Evolutionary conservation across 331 rosid species (phyloP).

Genomic region (Quercus tomentella): DNA sequence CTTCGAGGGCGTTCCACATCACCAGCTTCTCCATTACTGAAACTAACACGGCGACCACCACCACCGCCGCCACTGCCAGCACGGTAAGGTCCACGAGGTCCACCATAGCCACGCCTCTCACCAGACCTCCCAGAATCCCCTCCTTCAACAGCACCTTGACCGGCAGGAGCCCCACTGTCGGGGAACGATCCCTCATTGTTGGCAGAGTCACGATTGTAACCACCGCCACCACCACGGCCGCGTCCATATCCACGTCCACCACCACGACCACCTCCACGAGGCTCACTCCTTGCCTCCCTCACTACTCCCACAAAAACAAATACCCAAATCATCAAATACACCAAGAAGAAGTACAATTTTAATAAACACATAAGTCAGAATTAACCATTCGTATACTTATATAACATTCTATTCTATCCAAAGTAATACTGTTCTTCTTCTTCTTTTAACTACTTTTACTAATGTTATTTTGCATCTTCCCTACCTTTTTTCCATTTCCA

Average conservation of each 20-base stretch:
- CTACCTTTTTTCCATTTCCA: too few relatives aligned
- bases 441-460: too few relatives aligned
- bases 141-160: slow-evolving; percentile 54
- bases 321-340: neutral
- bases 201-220: slow-evolving; percentile 44
- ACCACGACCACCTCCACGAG: slow-evolving; percentile 62
- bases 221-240: slow-evolving; percentile 46
- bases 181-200: slow-evolving; percentile 44
- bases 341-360: neutral
- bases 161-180: slow-evolving; percentile 32
- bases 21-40: slow-evolving; percentile 64
- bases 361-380: neutral
- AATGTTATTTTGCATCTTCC: too few relatives aligned
- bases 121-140: slow-evolving; percentile 50
- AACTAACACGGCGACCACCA: slow-evolving; percentile 79
- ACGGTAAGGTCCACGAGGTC: slow-evolving; percentile 66
- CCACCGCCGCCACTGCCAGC: slow-evolving; percentile 67
- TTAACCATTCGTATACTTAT: too few relatives aligned
- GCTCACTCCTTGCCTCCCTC: slow-evolving; percentile 68
- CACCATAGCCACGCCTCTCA: slow-evolving; percentile 67
- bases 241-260: slow-evolving; percentile 68
- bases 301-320: slow-evolving; percentile 33
- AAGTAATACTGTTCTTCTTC: too few relatives aligned
- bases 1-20: slow-evolving; percentile 83
- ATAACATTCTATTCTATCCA: too few relatives aligned